Base-by-base conservation (phyloP, 192 early-diverging fungal genomes). In the Spizellomyces punctatus region DNA sequence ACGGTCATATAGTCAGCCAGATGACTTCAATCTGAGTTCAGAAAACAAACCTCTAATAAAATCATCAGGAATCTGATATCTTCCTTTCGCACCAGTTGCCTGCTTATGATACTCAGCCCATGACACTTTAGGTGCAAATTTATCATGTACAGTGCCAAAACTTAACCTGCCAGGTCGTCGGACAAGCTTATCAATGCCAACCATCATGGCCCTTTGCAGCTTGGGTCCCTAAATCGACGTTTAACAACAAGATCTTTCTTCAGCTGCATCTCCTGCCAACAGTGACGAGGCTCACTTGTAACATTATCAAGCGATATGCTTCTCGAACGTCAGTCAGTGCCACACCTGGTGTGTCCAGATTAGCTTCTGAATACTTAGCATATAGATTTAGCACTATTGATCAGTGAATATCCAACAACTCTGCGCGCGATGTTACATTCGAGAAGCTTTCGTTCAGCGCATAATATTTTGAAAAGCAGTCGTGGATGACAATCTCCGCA, bases 51-150 rank as follows among this genome's bases (percentile, higher is more conserved):
- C 87, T 96, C 94, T 1, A 97, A 72, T 45, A 98, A 82, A 41
- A 96, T 91, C 64, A 96, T 75, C 50, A 98, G 80, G 62, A 95
- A 95, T 47, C 88, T 85, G 41, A 95, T 88, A 44, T 96, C 93
- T 14, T 82, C 82, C 16, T 41, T 54, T 43, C 62, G 46, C 12
- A 7, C 7, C 6, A 83, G 71, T 45, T 55, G 74, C 56, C 80
- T 83, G 69, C 5, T 58, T 36, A 44, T 19, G 59, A 16, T 36
- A 36, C 3, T 36, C 27, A 36, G 27, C 3, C 27, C 27, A 36
- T 36, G 27, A 36, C 27, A 36, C 27, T 3, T 0, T 36, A 36
- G 27, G 27, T 36, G 27, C 27, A 36, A 36, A 36, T 36, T 36
- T 36, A 36, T 36, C 1, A 36, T 36, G 3, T 3, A 36, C 27